These are phyloP conservation scores for Cutaneotrichosporon sp. DNA, from an alignment of 1,284 basidiomycete species.

Conservation along the genomic window DNA sequence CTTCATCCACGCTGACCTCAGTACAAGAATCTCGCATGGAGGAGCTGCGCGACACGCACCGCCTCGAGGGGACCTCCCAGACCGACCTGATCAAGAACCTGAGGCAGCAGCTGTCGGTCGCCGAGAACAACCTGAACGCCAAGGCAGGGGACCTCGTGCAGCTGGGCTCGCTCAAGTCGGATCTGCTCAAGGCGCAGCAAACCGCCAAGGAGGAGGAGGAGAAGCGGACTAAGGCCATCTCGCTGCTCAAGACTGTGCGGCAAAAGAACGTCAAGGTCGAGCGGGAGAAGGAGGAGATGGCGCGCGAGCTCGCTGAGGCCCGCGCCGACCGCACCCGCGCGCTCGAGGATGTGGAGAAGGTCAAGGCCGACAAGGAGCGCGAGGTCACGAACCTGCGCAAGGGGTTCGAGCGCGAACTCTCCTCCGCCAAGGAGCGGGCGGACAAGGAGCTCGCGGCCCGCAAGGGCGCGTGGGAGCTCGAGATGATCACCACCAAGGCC, in stretches of 20 bases:
- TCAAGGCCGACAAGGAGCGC: constrained; percentile 67
- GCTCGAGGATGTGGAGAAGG: constrained; percentile 49
- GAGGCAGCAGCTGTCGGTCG: constrained; percentile 66
- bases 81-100: constrained; percentile 70
- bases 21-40: constrained; percentile 80
- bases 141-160: constrained; percentile 59
- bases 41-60: constrained; percentile 78
- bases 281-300: constrained; percentile 78
- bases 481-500: constrained; percentile 70
- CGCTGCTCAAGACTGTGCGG: constrained; percentile 84
- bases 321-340: constrained; percentile 61
- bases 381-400: constrained; percentile 65
- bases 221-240: constrained; percentile 89
- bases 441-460: constrained; percentile 69
- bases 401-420: constrained; percentile 76
- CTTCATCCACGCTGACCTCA: constrained; percentile 45
- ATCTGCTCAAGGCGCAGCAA: constrained; percentile 64
- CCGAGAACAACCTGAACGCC: constrained; percentile 61
- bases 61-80: constrained; percentile 72
- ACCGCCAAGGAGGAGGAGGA: constrained; percentile 88
- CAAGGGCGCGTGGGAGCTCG: constrained; percentile 73
- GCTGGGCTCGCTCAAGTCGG: constrained; percentile 61
- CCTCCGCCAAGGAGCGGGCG: constrained; percentile 63
- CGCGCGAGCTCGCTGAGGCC: constrained; percentile 64
- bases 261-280: constrained; percentile 90